Evolutionary conservation across 495 filamentous ascomycete genomes (phyloP).

Genomic region (Cenococcum geophilum): DNA sequence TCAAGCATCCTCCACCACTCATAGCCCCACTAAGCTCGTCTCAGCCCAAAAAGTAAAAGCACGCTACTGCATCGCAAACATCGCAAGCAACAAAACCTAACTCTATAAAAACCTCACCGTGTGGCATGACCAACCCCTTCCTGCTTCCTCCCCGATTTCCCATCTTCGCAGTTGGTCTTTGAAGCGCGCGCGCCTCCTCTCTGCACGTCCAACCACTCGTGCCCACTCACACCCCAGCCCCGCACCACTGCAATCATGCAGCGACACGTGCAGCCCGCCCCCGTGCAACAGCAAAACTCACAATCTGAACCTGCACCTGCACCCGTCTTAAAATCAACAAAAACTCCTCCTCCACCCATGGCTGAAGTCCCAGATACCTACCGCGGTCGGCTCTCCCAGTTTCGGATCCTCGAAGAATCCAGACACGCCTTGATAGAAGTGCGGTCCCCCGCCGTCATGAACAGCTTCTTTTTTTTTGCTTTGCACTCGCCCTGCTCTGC

Average conservation of each 20-base stretch:
- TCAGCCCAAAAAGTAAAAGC: too few relatives aligned
- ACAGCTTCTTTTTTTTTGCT: neutral
- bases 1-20: too few relatives aligned
- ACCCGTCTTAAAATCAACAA: neutral
- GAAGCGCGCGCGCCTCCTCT: neutral
- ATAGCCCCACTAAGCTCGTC: too few relatives aligned
- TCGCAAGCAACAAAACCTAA: too few relatives aligned
- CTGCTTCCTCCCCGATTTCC: too few relatives aligned
- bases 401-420: slow-evolving; percentile 28
- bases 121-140: too few relatives aligned
- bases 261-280: slow-evolving; percentile 1
- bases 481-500: neutral
- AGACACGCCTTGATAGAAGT: slow-evolving; percentile 28
- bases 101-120: too few relatives aligned
- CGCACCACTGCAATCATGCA: neutral
- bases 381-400: slow-evolving; percentile 27
- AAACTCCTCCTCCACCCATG: slow-evolving; percentile 1
- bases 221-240: neutral
- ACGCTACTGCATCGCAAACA: too few relatives aligned
- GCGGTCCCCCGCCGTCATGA: too few relatives aligned
- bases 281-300: slow-evolving; percentile 4
- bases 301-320: neutral
- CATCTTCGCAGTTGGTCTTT: too few relatives aligned
- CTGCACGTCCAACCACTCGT: neutral
- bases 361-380: slow-evolving; percentile 18